Evolutionary conservation across 768 basidiomycete genomes (phyloP).

Genomic region (Leccinellum luteum): DNA sequence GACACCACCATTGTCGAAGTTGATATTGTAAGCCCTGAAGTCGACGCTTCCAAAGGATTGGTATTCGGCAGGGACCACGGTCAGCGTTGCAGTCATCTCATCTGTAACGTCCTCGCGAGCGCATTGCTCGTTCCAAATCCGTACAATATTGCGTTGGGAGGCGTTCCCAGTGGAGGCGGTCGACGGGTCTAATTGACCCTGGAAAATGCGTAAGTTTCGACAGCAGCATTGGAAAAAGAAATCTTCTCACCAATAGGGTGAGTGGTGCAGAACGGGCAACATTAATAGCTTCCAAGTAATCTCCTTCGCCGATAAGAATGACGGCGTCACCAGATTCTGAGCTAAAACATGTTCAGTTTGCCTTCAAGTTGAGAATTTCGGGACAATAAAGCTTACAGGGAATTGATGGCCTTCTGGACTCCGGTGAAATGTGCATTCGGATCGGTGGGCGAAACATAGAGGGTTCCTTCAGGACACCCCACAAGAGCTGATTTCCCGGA

Average conservation of each 20-base stretch:
- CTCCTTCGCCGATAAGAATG: not conserved
- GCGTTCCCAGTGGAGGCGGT: slow-evolving; percentile 41
- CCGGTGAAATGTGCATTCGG: slow-evolving; percentile 42
- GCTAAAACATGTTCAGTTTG: not conserved
- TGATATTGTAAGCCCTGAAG: slow-evolving; percentile 65
- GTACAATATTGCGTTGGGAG: slow-evolving; percentile 47
- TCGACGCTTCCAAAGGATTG: slow-evolving; percentile 50
- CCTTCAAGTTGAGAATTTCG: not conserved
- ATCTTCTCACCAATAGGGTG: slow-evolving; percentile 46
- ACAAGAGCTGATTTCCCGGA: slow-evolving; percentile 38
- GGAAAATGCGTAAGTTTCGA: slow-evolving; percentile 1
- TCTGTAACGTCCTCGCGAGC: slow-evolving; percentile 48
- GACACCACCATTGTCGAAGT: slow-evolving; percentile 67
- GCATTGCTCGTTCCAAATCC: slow-evolving; percentile 49
- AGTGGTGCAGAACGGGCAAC: slow-evolving; percentile 48
- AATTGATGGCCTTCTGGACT: slow-evolving; percentile 55
- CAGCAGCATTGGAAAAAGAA: not conserved
- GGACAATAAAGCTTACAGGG: slow-evolving; percentile 43
- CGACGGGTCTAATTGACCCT: slow-evolving; percentile 50
- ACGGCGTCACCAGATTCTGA: not conserved
- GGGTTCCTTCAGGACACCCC: slow-evolving; percentile 56
- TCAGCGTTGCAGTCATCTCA: slow-evolving; percentile 55
- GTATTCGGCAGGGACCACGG: slow-evolving; percentile 52
- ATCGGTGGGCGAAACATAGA: slow-evolving; percentile 56
- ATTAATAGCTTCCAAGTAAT: not conserved